Conservation (phyloP, 306 rosid genomes). For the Arachis stenosperma region DNA sequence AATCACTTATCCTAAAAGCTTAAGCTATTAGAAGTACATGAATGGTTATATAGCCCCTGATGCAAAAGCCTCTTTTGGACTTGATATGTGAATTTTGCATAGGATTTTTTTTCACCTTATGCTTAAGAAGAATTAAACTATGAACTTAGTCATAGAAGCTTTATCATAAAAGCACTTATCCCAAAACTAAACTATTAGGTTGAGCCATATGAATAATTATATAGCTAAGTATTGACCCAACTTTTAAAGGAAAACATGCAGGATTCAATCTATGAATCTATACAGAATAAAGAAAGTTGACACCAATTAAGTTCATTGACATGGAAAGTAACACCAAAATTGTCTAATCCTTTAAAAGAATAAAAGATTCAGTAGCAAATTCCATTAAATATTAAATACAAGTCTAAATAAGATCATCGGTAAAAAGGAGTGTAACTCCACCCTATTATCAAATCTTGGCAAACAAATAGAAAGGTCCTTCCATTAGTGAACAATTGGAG, state of each 20-base stretch:
- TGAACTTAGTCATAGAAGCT: too few relatives aligned
- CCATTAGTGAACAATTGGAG: neutral
- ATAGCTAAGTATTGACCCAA: neutral
- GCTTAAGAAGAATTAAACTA: too few relatives aligned
- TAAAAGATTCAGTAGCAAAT: neutral
- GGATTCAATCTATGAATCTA: neutral
- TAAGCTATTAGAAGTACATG: too few relatives aligned
- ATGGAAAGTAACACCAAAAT: neutral
- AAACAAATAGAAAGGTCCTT: conserved; percentile 4
- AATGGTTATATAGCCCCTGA: too few relatives aligned
- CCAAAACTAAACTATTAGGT: too few relatives aligned
- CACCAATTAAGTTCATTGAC: conserved; percentile 9
- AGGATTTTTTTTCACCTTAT: too few relatives aligned
- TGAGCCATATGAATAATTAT: too few relatives aligned
- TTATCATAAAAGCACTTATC: too few relatives aligned
- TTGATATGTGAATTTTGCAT: too few relatives aligned
- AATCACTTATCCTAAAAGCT: too few relatives aligned
- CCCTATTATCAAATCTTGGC: conserved; percentile 13
- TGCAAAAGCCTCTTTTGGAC: too few relatives aligned
- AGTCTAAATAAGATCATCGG: conserved; percentile 17
- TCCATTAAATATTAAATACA: neutral
- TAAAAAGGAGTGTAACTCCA: conserved; percentile 6
- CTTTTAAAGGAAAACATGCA: neutral
- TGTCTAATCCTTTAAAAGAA: neutral
- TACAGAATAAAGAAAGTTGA: neutral